These are phyloP conservation scores for Dryas alaskensis DNA, from an alignment of 306 rosid species.

Conservation along the genomic window DNA sequence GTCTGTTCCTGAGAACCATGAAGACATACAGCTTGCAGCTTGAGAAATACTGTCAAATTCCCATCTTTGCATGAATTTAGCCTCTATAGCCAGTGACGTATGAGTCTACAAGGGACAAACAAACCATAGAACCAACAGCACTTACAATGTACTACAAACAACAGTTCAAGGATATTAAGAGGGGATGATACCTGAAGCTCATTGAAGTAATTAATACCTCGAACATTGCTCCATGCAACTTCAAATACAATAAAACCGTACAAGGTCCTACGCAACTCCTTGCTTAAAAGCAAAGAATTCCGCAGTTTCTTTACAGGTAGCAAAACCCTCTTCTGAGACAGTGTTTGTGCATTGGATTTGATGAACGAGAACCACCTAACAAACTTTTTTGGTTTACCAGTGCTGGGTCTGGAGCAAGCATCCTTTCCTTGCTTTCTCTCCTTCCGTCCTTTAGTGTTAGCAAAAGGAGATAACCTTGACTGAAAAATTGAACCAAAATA, in stretches of 20 bases:
- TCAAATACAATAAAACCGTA: conserved; percentile 88
- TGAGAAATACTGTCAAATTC: conserved; percentile 90
- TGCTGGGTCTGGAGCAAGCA: conserved; percentile 39
- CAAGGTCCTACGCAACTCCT: conserved; percentile 76
- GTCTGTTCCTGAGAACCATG: conserved; percentile 81
- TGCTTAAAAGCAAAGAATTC: conserved; percentile 58
- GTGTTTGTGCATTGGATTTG: conserved; percentile 39
- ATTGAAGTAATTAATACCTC: conserved; percentile 87
- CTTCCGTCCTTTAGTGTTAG: conserved; percentile 59
- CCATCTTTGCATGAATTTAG: conserved; percentile 85
- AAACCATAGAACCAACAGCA: conserved; percentile 15
- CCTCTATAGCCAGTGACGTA: conserved; percentile 79
- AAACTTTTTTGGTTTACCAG: conserved; percentile 41
- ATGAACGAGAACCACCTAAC: conserved; percentile 65
- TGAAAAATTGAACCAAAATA: conserved; percentile 28
- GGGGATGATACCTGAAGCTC: conserved; percentile 78
- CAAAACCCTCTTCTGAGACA: conserved; percentile 66
- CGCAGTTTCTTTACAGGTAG: conserved; percentile 75
- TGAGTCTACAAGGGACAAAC: conserved; percentile 64
- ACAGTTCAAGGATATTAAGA: conserved; percentile 17
- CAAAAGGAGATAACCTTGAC: conserved; percentile 98
- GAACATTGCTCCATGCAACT: conserved; percentile 73
- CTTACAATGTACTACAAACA: conserved; percentile 24
- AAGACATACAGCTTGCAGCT: conserved; percentile 66
- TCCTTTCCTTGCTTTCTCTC: conserved; percentile 46